Evolutionary conservation across 1,284 basidiomycete species (phyloP).

Genomic region (Heimioporus retisporus): DNA sequence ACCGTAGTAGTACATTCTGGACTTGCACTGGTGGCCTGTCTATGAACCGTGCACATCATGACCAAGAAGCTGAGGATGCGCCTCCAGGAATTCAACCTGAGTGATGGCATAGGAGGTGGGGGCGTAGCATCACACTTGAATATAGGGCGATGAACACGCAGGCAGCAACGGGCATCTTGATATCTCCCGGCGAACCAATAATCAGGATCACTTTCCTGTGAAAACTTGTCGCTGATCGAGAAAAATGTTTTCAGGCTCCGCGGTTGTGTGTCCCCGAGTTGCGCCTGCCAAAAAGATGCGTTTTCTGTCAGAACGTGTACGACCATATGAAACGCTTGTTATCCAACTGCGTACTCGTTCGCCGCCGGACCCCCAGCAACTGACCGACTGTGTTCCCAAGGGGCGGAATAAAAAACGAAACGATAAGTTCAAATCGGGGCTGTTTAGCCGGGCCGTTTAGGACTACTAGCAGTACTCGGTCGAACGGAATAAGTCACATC

Average conservation of each 20-base stretch:
- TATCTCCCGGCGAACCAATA: neutral
- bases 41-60: slow-evolving; percentile 11
- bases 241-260: neutral
- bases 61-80: slow-evolving; percentile 13
- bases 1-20: slow-evolving; percentile 16
- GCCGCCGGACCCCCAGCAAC: neutral
- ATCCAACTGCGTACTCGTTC: neutral
- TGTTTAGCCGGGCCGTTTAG: too few relatives aligned
- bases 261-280: neutral
- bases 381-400: neutral
- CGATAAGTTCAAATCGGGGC: too few relatives aligned
- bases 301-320: neutral
- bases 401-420: too few relatives aligned
- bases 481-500: too few relatives aligned
- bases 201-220: neutral
- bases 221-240: too few relatives aligned
- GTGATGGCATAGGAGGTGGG: too few relatives aligned
- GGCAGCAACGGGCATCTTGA: neutral
- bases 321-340: neutral
- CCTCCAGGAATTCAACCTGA: too few relatives aligned
- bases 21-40: neutral
- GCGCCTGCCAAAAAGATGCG: too few relatives aligned
- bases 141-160: neutral
- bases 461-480: too few relatives aligned
- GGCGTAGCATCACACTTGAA: too few relatives aligned